These are phyloP conservation scores for Alternaria incomplexa DNA, from an alignment of 2,329 filamentous ascomycete species.

Conservation along the genomic window DNA sequence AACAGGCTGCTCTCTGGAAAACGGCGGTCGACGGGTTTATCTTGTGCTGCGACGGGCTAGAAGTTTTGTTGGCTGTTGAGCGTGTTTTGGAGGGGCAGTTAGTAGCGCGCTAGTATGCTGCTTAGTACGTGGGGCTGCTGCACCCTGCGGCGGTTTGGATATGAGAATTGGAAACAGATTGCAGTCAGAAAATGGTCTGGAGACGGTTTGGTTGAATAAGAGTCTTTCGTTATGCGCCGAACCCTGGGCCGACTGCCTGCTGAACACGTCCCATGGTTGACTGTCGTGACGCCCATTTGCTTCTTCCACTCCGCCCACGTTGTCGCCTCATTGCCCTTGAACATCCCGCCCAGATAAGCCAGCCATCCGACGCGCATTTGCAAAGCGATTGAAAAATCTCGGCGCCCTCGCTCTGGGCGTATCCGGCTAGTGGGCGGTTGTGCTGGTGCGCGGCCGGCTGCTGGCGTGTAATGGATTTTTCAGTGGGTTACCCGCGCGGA, in stretches of 20 bases:
- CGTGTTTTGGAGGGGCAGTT: conserved; percentile 30
- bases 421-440: conserved; percentile 20
- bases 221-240: conserved; percentile 8
- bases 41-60: conserved; percentile 22
- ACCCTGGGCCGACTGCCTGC: conserved; percentile 17
- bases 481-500: conserved; percentile 23
- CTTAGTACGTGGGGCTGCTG: conserved; percentile 32
- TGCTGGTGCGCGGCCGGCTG: conserved; percentile 34
- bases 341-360: conserved; percentile 38
- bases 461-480: conserved; percentile 21
- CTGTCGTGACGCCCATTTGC: conserved; percentile 22
- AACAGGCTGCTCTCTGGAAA: conserved; percentile 4
- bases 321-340: conserved; percentile 25
- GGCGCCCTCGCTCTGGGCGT: conserved; percentile 17
- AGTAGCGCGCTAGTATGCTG: conserved; percentile 20
- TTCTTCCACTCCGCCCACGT: conserved; percentile 33
- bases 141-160: conserved; percentile 26
- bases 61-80: conserved; percentile 33
- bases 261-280: conserved; percentile 7
- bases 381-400: conserved; percentile 34
- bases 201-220: conserved; percentile 7
- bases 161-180: conserved; percentile 21
- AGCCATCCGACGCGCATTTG: conserved; percentile 25
- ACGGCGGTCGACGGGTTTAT: conserved; percentile 30
- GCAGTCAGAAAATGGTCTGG: conserved; percentile 7